Percentiles rank a stretch among this genome's conserved stretches.
Conservation (phyloP, 495 filamentous ascomycete genomes). For the Rhypophila decipiens region DNA sequence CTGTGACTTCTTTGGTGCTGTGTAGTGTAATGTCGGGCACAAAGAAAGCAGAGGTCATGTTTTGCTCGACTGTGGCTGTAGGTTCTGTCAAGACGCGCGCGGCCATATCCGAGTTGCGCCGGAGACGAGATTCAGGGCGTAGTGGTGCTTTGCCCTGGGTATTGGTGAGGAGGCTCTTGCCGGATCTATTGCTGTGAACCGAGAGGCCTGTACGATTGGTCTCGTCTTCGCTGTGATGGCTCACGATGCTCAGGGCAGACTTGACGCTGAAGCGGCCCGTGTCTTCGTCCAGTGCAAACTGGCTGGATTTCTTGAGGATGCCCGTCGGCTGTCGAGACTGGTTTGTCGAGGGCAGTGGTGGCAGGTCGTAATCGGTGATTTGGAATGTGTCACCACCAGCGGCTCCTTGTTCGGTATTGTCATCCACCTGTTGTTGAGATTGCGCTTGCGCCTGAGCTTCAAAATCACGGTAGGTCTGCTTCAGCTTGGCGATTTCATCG, state of each 20-base stretch:
- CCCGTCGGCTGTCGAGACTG: constrained; percentile 25
- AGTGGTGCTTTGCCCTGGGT: constrained; percentile 8
- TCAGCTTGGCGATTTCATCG: constrained; percentile 30
- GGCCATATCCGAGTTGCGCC: constrained; percentile 26
- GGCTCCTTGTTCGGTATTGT: constrained; percentile 8
- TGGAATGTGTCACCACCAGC: constrained; percentile 17
- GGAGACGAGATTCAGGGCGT: constrained; percentile 19
- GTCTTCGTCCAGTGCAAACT: constrained; percentile 28
- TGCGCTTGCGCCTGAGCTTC: too few species aligned
- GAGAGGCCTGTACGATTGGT: constrained; percentile 7
- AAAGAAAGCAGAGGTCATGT: constrained; percentile 77
- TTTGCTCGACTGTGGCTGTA: constrained; percentile 33
- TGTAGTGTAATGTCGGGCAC: constrained; percentile 43
- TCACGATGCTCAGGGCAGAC: constrained; percentile 30
- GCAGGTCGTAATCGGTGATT: constrained; percentile 17
- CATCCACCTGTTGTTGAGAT: constrained; percentile 15
- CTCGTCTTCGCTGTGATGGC: constrained; percentile 22
- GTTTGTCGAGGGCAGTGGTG: constrained; percentile 11
- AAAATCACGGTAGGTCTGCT: constrained; percentile 29
- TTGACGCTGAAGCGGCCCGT: constrained; percentile 39
- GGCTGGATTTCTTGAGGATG: constrained; percentile 40
- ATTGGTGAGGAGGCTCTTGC: constrained; percentile 9
- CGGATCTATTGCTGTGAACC: constrained; percentile 10
- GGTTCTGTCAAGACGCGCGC: constrained; percentile 16
- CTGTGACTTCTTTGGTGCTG: constrained; percentile 18